Evolutionary conservation across 2,329 filamentous ascomycete species (phyloP).

Genomic region (Septoria petroselini): DNA sequence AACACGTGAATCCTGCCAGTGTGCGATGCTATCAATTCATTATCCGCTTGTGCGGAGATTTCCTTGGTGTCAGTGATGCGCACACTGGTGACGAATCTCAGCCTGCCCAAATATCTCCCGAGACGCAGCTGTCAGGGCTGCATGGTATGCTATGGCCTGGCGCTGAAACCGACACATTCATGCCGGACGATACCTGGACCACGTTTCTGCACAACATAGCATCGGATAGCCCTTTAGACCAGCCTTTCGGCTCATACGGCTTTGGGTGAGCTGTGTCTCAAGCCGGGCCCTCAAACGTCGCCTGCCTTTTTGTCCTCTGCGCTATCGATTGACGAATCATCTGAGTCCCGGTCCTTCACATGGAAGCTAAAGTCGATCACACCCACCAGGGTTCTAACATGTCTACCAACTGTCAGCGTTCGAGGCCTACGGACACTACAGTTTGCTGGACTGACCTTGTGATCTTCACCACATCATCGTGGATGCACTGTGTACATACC

Average conservation of each 20-base stretch:
- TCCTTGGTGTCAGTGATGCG: conserved; percentile 24
- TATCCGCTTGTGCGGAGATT: conserved; percentile 42
- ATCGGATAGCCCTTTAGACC: conserved; percentile 10
- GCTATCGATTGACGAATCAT: conserved; percentile 28
- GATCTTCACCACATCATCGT: conserved; percentile 63
- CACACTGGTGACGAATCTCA: conserved; percentile 1
- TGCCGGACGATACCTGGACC: conserved; percentile 28
- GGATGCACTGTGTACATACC: conserved; percentile 65
- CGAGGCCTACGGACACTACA: conserved; percentile 32
- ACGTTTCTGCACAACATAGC: conserved; percentile 22
- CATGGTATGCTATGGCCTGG: conserved; percentile 51
- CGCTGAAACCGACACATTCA: conserved; percentile 28
- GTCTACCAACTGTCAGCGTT: conserved; percentile 27
- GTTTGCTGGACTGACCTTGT: conserved; percentile 39
- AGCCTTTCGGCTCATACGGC: background rate
- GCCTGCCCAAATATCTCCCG: conserved; percentile 40
- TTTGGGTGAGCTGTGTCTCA: too few relatives aligned
- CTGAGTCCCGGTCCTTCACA: conserved; percentile 43
- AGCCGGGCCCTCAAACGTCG: background rate
- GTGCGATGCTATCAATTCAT: conserved; percentile 46
- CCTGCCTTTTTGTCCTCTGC: conserved; percentile 41
- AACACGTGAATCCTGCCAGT: conserved; percentile 43
- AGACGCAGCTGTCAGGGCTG: conserved; percentile 46
- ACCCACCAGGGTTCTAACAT: conserved; percentile 63
- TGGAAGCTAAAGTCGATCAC: conserved; percentile 70